These are phyloP conservation scores for Epichloe baconii DNA, from an alignment of 2,329 filamentous ascomycete genomes.

Conservation along the genomic window DNA sequence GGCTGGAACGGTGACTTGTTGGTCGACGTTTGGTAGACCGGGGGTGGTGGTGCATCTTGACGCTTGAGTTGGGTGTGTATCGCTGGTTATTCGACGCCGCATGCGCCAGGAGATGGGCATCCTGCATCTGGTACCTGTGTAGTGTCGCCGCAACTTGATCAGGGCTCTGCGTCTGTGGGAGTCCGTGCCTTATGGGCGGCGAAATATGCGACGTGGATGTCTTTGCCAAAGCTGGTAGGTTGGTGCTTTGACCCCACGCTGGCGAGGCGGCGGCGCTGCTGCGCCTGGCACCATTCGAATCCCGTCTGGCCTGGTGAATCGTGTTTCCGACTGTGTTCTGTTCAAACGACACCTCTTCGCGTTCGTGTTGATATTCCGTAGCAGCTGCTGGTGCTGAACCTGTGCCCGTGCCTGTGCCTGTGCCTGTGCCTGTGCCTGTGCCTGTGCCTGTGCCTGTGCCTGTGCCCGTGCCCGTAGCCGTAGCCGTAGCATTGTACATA, in stretches of 20 bases:
- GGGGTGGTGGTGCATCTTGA: constrained; percentile 13
- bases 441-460: not conserved
- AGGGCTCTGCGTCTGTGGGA: not conserved
- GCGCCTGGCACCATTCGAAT: not conserved
- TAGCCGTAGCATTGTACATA: constrained; percentile 2
- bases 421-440: not conserved
- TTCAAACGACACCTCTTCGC: not conserved
- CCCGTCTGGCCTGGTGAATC: not conserved
- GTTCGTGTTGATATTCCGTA: not conserved
- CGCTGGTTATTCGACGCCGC: constrained; percentile 8
- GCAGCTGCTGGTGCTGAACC: not conserved
- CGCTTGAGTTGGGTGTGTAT: constrained; percentile 12
- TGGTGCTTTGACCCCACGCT: constrained; percentile 1
- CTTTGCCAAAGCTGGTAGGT: not conserved
- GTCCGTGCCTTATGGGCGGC: not conserved
- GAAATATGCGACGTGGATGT: not conserved
- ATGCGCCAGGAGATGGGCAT: constrained; percentile 4
- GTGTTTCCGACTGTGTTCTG: not conserved
- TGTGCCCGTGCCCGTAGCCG: not conserved
- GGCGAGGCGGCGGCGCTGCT: not conserved
- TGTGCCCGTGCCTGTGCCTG: not conserved
- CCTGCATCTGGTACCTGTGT: constrained; percentile 4
- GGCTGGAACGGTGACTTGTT: constrained; percentile 18
- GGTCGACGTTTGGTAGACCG: constrained; percentile 11
- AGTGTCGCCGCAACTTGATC: not conserved